Evolutionary conservation across 768 basidiomycete species (phyloP), one percentile per base, ranked within the genome.

Genomic region (Trametes punicea): DNA sequence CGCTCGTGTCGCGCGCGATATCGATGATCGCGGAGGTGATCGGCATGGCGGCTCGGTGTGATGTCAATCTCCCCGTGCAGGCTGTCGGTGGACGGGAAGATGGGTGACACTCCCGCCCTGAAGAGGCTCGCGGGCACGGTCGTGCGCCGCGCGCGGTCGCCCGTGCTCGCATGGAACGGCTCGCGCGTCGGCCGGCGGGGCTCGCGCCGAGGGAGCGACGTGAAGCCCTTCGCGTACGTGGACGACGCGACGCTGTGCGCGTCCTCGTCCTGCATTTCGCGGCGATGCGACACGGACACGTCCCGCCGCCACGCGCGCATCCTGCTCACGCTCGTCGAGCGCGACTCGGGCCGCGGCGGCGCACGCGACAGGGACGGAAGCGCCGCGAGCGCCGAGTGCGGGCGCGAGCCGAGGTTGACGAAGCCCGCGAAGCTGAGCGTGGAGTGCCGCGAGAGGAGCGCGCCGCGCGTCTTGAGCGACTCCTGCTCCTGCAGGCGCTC

Each of bases 401-500:
- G 34, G 50, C 50, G 45, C 45, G 36, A 25, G 6, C 56, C 58
- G 29, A 59, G 51, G n/a, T 40, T 47, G 20, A 49, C 16, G 58
- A 59, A 59, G 20, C 58, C 58, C 7, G 39, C 54, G 31, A 42
- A 52, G 45, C 50, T 56, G 40, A 55, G 59, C 29, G 54, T 52
- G 26, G 59, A 52, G 30, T 47, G 51, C 42, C 59, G 59, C 38
- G 59, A 60, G 45, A 49, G 59, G 10, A n/a, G 8, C 39, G 54
- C 34, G 30, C 29, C 42, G 53, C 58, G 58, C 39, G 44, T 18
- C 41, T 46, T 20, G 39, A 48, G 50, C 8, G 33, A n/a, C 30
- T 42, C 36, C 16, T 46, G 29, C 16, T 60, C 65, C 13, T 47
- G 49, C 11, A 44, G 46, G n/a, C 64, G 68, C 44, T 71, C 66